phyloP scores from a whole-genome alignment of 352 stramenopile species.

The Pythium rhizo-oryzae region DNA sequence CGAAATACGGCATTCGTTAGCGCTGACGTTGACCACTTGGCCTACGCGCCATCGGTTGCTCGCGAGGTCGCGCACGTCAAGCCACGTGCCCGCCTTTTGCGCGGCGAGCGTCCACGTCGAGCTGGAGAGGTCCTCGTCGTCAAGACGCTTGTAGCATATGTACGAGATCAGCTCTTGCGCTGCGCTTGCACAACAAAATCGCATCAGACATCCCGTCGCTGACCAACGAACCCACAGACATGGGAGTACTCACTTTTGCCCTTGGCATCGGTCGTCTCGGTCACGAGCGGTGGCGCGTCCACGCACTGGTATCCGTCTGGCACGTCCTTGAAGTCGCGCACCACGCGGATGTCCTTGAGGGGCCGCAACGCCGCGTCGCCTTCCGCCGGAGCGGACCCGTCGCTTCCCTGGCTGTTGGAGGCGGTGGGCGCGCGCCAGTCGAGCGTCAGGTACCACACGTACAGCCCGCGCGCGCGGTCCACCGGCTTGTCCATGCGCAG shows the following conservation, averaged over 20 bases:
- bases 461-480: slow-evolving; percentile 59
- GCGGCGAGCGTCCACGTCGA: slow-evolving; percentile 76
- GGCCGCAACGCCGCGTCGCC: slow-evolving; percentile 35
- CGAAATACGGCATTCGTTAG: slow-evolving; percentile 70
- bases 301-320: slow-evolving; percentile 70
- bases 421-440: slow-evolving; percentile 17
- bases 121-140: slow-evolving; percentile 57
- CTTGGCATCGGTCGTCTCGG: slow-evolving; percentile 30
- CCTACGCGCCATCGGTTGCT: slow-evolving; percentile 78
- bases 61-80: slow-evolving; percentile 80
- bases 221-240: background rate
- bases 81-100: slow-evolving; percentile 74
- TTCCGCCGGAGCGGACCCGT: background rate
- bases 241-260: slow-evolving; percentile 35
- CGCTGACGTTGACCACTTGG: slow-evolving; percentile 69
- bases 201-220: background rate
- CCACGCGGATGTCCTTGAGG: slow-evolving; percentile 83
- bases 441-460: slow-evolving; percentile 59
- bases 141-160: slow-evolving; percentile 71
- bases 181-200: slow-evolving; percentile 22
- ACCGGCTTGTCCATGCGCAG: slow-evolving; percentile 75
- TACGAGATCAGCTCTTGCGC: slow-evolving; percentile 60
- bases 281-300: slow-evolving; percentile 52
- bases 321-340: slow-evolving; percentile 64
- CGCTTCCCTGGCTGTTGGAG: slow-evolving; percentile 9